phyloP scores from a whole-genome alignment of 2,329 filamentous ascomycete genomes.

The Clarireedia homoeocarpa region DNA sequence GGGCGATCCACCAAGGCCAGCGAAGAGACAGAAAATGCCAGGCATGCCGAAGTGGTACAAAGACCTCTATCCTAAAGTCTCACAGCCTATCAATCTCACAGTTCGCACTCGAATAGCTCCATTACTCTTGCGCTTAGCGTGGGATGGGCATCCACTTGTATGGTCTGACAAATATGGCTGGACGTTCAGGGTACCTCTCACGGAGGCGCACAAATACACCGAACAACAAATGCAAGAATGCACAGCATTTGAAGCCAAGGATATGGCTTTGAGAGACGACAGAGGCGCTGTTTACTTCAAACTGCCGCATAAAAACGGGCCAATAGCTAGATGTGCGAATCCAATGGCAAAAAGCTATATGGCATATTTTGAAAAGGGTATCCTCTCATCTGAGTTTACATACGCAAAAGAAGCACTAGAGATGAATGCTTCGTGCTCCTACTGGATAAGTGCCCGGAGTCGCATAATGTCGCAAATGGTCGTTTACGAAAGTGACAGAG shows the following conservation, averaged over 20 bases:
- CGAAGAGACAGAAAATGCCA: constrained; percentile 81
- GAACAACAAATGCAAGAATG: constrained; percentile 66
- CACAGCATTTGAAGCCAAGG: constrained; percentile 69
- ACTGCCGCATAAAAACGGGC: constrained; percentile 92
- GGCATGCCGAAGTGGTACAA: constrained; percentile 97
- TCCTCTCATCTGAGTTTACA: constrained; percentile 74
- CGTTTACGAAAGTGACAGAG: constrained; percentile 66
- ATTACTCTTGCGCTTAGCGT: constrained; percentile 72
- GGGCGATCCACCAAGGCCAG: constrained; percentile 66
- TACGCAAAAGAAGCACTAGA: constrained; percentile 93
- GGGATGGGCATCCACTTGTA: constrained; percentile 82
- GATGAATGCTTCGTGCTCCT: constrained; percentile 98
- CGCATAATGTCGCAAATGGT: constrained; percentile 94
- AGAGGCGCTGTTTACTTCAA: constrained; percentile 69
- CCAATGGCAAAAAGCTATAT: constrained; percentile 90
- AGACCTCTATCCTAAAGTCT: constrained; percentile 67
- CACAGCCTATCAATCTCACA: constrained; percentile 64
- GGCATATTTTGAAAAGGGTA: constrained; percentile 83
- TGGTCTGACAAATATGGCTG: constrained; percentile 94
- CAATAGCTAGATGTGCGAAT: constrained; percentile 71
- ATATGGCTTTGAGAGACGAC: constrained; percentile 59
- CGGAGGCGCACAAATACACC: constrained; percentile 56
- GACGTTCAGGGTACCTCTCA: constrained; percentile 71
- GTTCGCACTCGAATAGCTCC: constrained; percentile 86
- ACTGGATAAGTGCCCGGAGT: constrained; percentile 95